Percentiles rank a stretch among this genome's conserved stretches.
These are phyloP conservation scores for Bromus sterilis DNA, from an alignment of 176 grass and related monocot genomes.

Conservation along the genomic window DNA sequence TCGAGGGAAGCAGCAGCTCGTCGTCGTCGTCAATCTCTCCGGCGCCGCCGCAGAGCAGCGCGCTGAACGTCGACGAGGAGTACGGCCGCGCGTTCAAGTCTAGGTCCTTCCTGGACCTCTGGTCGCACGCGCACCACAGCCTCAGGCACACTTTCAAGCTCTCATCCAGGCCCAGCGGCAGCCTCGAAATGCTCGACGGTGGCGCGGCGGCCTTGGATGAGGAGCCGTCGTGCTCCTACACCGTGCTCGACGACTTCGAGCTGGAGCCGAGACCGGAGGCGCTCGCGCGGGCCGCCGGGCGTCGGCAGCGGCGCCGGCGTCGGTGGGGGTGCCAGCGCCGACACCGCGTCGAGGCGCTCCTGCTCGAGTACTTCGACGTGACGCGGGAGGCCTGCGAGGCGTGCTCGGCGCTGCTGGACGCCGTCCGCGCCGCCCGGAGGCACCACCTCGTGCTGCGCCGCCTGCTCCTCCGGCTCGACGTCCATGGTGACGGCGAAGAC, in stretches of 20 bases:
- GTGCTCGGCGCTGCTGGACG: conserved; percentile 47
- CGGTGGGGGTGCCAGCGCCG: not conserved
- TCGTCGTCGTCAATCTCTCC: not conserved
- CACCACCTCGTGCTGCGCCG: conserved; percentile 46
- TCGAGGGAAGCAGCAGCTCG: not conserved
- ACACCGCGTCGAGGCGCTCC: conserved; percentile 7
- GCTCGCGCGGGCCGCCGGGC: not conserved
- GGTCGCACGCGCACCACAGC: conserved; percentile 59
- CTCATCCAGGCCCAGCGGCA: not conserved
- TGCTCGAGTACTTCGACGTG: conserved; percentile 69
- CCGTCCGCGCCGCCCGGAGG: conserved; percentile 31
- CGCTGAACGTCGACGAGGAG: conserved; percentile 68
- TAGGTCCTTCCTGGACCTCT: conserved; percentile 77
- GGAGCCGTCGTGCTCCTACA: conserved; percentile 33
- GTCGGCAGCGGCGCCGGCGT: not conserved
- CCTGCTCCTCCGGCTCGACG: conserved; percentile 32
- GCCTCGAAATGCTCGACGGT: not conserved
- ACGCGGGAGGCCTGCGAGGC: conserved; percentile 55
- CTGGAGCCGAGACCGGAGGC: conserved; percentile 54
- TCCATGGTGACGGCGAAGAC: not conserved
- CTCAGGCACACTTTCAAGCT: conserved; percentile 9
- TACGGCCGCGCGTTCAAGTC: conserved; percentile 65
- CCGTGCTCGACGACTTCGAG: conserved; percentile 28
- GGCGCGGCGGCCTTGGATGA: not conserved
- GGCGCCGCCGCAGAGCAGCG: conserved; percentile 11